These are phyloP conservation scores for Cornus controversa DNA, from an alignment of 148 eudicot species.

Conservation along the genomic window DNA sequence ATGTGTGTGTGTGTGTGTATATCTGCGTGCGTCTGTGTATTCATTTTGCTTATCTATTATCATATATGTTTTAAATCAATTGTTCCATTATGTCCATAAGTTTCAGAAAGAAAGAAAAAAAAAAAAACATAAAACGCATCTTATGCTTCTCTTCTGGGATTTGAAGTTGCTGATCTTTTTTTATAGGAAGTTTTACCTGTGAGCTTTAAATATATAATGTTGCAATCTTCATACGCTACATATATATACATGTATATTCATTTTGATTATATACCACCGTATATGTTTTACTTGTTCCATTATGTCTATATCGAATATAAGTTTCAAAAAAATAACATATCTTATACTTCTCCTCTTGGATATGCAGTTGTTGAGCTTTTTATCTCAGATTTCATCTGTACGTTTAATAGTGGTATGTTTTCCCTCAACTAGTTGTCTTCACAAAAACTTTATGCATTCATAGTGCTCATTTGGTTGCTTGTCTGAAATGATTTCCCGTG, in stretches of 20 bases:
- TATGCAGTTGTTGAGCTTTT: conserved; percentile 81
- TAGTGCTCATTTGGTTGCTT: not conserved
- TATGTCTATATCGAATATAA: not conserved
- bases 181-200: not conserved
- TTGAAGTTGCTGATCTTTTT: not conserved
- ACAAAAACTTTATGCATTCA: not conserved
- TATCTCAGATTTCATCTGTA: conserved; percentile 78
- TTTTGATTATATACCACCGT: not conserved
- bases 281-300: too few relatives aligned
- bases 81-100: not conserved
- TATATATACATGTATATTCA: not conserved
- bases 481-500: conserved; percentile 1
- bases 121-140: too few relatives aligned
- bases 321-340: not conserved
- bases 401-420: conserved; percentile 79
- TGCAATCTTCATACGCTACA: too few relatives aligned
- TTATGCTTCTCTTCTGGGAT: not conserved
- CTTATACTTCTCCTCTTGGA: conserved; percentile 22
- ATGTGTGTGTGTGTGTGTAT: too few relatives aligned
- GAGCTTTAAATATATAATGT: too few relatives aligned
- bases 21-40: too few relatives aligned
- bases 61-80: not conserved
- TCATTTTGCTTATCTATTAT: too few relatives aligned
- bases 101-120: too few relatives aligned
- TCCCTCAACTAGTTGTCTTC: not conserved